phyloP scores from a whole-genome alignment of 2,329 filamentous ascomycete species.

The Sclerotinia minor region DNA sequence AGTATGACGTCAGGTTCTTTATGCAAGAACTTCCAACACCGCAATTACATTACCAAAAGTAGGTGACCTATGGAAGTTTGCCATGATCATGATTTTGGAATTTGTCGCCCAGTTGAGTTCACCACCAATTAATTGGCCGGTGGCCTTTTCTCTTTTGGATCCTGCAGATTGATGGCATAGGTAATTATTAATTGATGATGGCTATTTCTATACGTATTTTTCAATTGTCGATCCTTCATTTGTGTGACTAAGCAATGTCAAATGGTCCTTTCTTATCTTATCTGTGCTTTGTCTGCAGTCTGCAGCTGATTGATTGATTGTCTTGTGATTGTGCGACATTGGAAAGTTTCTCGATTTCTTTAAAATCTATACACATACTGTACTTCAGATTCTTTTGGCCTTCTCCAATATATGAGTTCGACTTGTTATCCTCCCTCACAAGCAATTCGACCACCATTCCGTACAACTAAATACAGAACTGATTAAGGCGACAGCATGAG shows the following conservation, averaged over 20 bases:
- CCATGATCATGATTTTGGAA: no score
- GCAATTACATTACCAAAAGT: no score
- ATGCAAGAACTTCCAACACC: no score
- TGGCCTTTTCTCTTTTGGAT: no score
- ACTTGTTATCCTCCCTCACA: no score
- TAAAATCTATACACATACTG: background rate
- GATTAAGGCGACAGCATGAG: constrained; percentile 58
- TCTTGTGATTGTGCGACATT: background rate
- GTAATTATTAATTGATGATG: background rate
- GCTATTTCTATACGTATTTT: no score
- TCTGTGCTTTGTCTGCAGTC: background rate
- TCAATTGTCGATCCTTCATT: background rate
- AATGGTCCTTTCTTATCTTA: constrained; percentile 5
- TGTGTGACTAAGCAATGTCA: background rate
- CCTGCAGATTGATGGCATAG: background rate
- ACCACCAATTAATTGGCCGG: no score
- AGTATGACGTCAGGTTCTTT: constrained; percentile 12
- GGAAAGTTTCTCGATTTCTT: background rate
- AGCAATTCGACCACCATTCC: background rate
- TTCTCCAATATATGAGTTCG: background rate
- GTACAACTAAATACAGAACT: background rate
- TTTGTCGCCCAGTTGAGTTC: no score
- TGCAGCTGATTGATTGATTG: no score
- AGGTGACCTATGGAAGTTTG: no score
- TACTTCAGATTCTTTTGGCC: background rate